phyloP scores from a whole-genome alignment of 331 rosid species.

The Pyracantha coccinea region DNA sequence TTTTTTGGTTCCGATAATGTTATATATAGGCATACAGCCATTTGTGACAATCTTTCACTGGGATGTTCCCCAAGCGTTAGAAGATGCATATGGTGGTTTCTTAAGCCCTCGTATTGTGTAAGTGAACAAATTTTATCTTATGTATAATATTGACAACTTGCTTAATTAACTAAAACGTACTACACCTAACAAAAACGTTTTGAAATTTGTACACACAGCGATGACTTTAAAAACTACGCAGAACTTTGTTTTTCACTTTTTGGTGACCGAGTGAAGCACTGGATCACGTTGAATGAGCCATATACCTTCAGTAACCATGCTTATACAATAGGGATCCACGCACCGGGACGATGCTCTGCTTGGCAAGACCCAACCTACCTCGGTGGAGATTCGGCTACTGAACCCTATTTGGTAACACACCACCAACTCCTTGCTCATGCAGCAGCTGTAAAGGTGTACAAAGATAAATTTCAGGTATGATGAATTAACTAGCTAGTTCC shows the following conservation, averaged over 20 bases:
- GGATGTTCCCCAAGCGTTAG: slow-evolving; percentile 70
- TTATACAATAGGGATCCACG: background rate
- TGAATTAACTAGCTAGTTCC: background rate
- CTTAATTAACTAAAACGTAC: background rate
- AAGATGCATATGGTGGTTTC: slow-evolving; percentile 42
- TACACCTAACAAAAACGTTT: background rate
- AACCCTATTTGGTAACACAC: slow-evolving; percentile 23
- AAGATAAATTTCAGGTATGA: slow-evolving; percentile 7
- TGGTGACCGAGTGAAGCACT: slow-evolving; percentile 24
- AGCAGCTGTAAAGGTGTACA: slow-evolving; percentile 10
- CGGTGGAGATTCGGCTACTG: slow-evolving; percentile 19
- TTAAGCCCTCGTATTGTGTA: slow-evolving; percentile 25
- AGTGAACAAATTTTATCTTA: background rate
- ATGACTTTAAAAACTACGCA: slow-evolving; percentile 6
- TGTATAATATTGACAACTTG: background rate
- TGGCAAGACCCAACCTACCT: slow-evolving; percentile 18
- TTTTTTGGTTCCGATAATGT: too few species aligned
- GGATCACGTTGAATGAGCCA: slow-evolving; percentile 31
- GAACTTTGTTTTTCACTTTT: slow-evolving; percentile 15
- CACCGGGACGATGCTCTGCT: slow-evolving; percentile 15
- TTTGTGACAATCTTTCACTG: slow-evolving; percentile 51
- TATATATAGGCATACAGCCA: slow-evolving; percentile 34
- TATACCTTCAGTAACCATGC: background rate
- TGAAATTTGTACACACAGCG: background rate
- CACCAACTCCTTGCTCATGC: slow-evolving; percentile 23